Evolutionary conservation across 345 rosid genomes (phyloP), one percentile per base, ranked within the genome.

Genomic region (Toxicodendron radicans): DNA sequence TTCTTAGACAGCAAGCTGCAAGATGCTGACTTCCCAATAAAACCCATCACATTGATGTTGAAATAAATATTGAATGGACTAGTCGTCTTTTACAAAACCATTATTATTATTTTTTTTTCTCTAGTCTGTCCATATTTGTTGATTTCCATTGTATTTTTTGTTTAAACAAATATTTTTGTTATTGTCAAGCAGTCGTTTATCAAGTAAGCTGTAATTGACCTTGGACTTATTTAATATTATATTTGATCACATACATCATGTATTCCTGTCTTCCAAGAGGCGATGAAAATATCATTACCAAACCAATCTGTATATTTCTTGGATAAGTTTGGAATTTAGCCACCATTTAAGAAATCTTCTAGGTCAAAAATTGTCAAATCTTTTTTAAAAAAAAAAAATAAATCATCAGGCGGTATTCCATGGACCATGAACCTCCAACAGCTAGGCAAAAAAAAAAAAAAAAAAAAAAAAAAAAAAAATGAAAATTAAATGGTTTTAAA

Each of bases 201-300:
- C 60, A 58, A 63, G 64, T 49, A 18, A 52, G 56, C 51, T 48
- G 32, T 43, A 43, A 43, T 75, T 75, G 68, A 68, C 54, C 21
- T 62, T 20, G 21, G 18, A 32, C 49, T 32, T 41, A 4, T 20
- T n/a, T 41, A 38, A 17, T 61, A 32, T 24, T 54, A 17, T 18
- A 7, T 4, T 62, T n/a, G 2, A 35, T 32, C 35, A 32, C 4
- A 18, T 10, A n/a, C 30, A 32, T 30, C 23, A 49, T 17, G 57
- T 51, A 3, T 24, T 67, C 58, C 13, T 30, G 17, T 24, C 43
- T 67, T 67, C 41, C 21, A 67, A 17, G 24, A 67, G 17, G 43
- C 20, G 58, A 68, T 45, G 32, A 21, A 43, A 51, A 18, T 16
- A 14, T 13, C 35, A 10, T 18, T 14, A 49, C 38, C 23, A 27